These are phyloP conservation scores for Trichoderma atroviride DNA, from an alignment of 2,329 filamentous ascomycete genomes.

Conservation along the genomic window DNA sequence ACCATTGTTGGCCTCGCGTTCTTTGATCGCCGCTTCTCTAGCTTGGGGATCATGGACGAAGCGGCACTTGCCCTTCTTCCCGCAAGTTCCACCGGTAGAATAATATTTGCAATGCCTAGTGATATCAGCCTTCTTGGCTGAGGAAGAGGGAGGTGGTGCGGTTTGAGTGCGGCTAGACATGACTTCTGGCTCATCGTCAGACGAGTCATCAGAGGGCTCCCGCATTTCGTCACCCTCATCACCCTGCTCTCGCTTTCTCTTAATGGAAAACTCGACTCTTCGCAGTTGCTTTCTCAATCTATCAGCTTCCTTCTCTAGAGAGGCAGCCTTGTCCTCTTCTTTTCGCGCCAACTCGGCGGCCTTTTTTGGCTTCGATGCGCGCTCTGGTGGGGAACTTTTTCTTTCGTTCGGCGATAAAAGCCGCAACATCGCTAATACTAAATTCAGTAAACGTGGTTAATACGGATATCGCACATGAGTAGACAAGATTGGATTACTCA, in stretches of 20 bases:
- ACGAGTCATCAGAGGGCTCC: constrained; percentile 54
- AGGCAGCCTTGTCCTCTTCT: constrained; percentile 64
- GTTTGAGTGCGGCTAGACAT: constrained; percentile 52
- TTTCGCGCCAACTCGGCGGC: constrained; percentile 49
- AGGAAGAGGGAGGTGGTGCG: constrained; percentile 44
- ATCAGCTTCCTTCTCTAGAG: constrained; percentile 61
- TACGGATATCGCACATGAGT: background rate
- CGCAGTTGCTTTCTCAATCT: constrained; percentile 66
- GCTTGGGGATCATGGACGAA: constrained; percentile 69
- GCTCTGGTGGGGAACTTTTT: constrained; percentile 79
- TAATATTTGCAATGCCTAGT: constrained; percentile 72
- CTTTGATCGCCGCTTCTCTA: constrained; percentile 63
- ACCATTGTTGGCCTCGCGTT: constrained; percentile 66
- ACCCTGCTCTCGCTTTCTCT: constrained; percentile 68
- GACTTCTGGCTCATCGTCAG: constrained; percentile 63
- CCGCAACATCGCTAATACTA: constrained; percentile 69
- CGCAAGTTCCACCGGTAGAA: constrained; percentile 68
- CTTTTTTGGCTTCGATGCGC: constrained; percentile 66
- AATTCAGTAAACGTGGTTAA: background rate
- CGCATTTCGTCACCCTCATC: constrained; percentile 70
- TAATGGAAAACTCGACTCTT: constrained; percentile 70
- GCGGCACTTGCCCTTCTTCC: constrained; percentile 75
- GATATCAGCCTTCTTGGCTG: constrained; percentile 61
- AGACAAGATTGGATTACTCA: constrained; percentile 43
- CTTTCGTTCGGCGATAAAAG: constrained; percentile 80